Conservation (phyloP, 176 grass and related monocot species). For the Oryza australiensis region DNA sequence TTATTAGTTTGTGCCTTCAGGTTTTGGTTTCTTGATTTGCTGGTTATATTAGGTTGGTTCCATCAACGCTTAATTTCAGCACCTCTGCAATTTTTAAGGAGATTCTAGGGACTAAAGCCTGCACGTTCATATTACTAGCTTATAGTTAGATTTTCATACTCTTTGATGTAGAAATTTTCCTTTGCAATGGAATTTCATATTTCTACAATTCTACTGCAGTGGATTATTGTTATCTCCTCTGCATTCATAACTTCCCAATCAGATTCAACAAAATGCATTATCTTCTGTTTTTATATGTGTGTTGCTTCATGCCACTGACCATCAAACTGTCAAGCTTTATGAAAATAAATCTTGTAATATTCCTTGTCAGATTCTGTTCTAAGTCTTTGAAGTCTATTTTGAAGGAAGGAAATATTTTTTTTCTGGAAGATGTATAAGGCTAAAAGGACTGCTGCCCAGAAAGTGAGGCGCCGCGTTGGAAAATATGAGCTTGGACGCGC, state of each 20-base stretch:
- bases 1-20: neutral
- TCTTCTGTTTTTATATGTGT: neutral
- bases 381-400: neutral
- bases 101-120: conserved; percentile 10
- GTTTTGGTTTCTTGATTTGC: neutral
- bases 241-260: neutral
- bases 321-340: neutral
- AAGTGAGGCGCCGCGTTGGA: conserved; percentile 82
- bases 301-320: neutral
- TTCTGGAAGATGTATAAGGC: conserved; percentile 57
- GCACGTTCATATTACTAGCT: neutral
- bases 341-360: neutral
- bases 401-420: neutral
- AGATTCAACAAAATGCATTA: neutral
- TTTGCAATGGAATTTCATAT: neutral
- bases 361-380: neutral
- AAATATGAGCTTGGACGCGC: conserved; percentile 93
- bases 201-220: neutral
- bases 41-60: neutral
- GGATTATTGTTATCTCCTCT: neutral
- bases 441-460: conserved; percentile 61
- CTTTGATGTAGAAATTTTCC: too few species aligned
- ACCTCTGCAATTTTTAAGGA: neutral
- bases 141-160: neutral
- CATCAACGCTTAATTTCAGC: neutral